These are phyloP conservation scores for Symbiotaphrina buchneri DNA, from an alignment of 495 filamentous ascomycete species.

Conservation along the genomic window DNA sequence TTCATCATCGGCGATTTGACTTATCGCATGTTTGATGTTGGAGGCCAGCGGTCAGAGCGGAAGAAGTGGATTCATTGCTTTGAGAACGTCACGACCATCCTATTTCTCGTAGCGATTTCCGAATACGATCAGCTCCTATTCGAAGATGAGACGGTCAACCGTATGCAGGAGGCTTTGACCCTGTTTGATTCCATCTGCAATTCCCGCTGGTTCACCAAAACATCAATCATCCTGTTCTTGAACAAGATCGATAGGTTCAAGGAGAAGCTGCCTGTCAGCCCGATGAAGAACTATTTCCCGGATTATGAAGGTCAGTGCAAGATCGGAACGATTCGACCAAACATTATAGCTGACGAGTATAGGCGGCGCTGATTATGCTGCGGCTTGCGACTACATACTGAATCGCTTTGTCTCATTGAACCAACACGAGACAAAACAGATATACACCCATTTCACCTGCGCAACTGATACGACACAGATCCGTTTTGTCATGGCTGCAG, in stretches of 20 bases:
- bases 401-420: conserved; percentile 94
- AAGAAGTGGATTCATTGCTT: conserved; percentile 99
- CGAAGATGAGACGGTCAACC: conserved; percentile 87
- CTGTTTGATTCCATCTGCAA: conserved; percentile 99
- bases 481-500: conserved; percentile 98
- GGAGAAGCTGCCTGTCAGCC: conserved; percentile 97
- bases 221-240: conserved; percentile 95
- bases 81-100: conserved; percentile 96
- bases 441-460: conserved; percentile 98
- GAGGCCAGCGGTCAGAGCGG: conserved; percentile 92
- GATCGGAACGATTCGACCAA: not conserved
- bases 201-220: conserved; percentile 98
- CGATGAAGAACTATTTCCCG: conserved; percentile 99
- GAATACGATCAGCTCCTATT: conserved; percentile 97
- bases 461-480: conserved; percentile 97
- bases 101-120: conserved; percentile 96
- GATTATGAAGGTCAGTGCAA: conserved; percentile 58
- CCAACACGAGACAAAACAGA: conserved; percentile 97
- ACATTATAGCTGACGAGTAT: conserved; percentile 15
- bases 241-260: conserved; percentile 99
- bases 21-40: conserved; percentile 99
- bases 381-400: conserved; percentile 91
- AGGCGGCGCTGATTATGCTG: conserved; percentile 73
- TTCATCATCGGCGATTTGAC: conserved; percentile 96
- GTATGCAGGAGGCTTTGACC: conserved; percentile 97